phyloP scores from a whole-genome alignment of 768 basidiomycete genomes.

The Tremella fuciformis region DNA sequence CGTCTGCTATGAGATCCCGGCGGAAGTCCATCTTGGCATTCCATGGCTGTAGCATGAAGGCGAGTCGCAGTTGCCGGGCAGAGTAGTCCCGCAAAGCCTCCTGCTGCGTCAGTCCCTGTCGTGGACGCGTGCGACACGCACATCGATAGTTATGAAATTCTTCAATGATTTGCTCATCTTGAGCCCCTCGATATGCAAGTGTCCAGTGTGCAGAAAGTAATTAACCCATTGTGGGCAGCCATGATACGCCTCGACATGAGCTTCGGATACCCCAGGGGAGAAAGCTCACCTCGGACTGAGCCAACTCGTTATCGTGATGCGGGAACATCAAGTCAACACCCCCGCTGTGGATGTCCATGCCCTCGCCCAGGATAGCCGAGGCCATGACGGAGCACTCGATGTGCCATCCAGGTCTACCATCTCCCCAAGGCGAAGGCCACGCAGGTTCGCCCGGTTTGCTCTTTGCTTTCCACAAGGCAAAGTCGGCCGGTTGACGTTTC shows the following conservation, averaged over 20 bases:
- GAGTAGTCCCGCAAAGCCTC: constrained; percentile 80
- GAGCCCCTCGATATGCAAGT: constrained; percentile 93
- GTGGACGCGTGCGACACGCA: constrained; percentile 20
- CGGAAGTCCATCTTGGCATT: constrained; percentile 92
- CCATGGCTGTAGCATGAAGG: constrained; percentile 89
- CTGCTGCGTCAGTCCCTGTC: constrained; percentile 53
- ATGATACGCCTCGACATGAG: constrained; percentile 73
- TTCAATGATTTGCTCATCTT: constrained; percentile 99
- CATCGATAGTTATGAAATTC: constrained; percentile 90
- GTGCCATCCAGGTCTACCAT: constrained; percentile 96
- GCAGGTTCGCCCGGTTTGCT: constrained; percentile 94
- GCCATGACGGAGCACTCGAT: constrained; percentile 99
- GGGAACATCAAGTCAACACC: constrained; percentile 98
- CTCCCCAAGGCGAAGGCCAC: constrained; percentile 95
- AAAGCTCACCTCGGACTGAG: constrained; percentile 81
- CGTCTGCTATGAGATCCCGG: constrained; percentile 78
- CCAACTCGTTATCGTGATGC: constrained; percentile 98
- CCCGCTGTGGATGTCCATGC: constrained; percentile 97
- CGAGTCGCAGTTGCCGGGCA: constrained; percentile 82
- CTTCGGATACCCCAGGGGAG: neutral
- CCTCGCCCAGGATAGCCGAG: constrained; percentile 77
- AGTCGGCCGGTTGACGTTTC: constrained; percentile 81
- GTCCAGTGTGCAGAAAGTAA: constrained; percentile 97
- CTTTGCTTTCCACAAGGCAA: constrained; percentile 90
- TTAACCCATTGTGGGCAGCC: constrained; percentile 92